Evolutionary conservation across 1,284 basidiomycete species (phyloP).

Genomic region (Rhizopogon parksii): DNA sequence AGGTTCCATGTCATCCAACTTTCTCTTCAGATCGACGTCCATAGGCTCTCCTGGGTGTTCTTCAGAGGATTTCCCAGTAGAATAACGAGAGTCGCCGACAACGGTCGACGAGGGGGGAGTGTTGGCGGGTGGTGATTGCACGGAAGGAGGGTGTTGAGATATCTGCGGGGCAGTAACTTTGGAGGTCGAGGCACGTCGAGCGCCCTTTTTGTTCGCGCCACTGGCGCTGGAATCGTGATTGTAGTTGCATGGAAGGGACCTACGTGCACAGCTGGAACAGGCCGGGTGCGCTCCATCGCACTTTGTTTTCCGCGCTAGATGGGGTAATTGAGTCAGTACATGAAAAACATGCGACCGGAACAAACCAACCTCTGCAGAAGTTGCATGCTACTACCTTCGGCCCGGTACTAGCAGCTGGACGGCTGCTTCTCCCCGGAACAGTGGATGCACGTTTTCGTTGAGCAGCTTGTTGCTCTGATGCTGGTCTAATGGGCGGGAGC

Average conservation of each 20-base stretch:
- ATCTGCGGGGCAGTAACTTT: constrained; percentile 35
- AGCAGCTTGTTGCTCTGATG: constrained; percentile 52
- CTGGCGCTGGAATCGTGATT: constrained; percentile 51
- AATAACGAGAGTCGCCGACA: constrained; percentile 27
- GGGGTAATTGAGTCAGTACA: constrained; percentile 3
- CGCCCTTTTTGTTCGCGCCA: constrained; percentile 39
- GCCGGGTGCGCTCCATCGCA: constrained; percentile 75
- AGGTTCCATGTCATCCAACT: constrained; percentile 30
- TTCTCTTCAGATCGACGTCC: constrained; percentile 32
- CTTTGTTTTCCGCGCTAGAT: constrained; percentile 72
- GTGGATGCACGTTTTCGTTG: constrained; percentile 63
- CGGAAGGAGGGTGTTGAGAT: constrained; percentile 34
- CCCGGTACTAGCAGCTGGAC: constrained; percentile 58
- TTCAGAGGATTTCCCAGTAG: constrained; percentile 24
- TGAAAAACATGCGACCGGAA: constrained; percentile 5
- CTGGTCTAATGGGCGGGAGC: constrained; percentile 53
- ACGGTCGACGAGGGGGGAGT: constrained; percentile 39
- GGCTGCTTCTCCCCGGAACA: constrained; percentile 51
- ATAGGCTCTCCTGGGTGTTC: constrained; percentile 22
- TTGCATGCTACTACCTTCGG: constrained; percentile 80
- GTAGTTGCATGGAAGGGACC: constrained; percentile 69
- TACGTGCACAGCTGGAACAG: constrained; percentile 69
- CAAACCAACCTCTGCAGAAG: constrained; percentile 66
- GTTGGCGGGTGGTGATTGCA: constrained; percentile 45
- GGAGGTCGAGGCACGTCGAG: constrained; percentile 40